These are phyloP conservation scores for Dioszegia hungarica DNA, from an alignment of 768 basidiomycete genomes.

Conservation along the genomic window DNA sequence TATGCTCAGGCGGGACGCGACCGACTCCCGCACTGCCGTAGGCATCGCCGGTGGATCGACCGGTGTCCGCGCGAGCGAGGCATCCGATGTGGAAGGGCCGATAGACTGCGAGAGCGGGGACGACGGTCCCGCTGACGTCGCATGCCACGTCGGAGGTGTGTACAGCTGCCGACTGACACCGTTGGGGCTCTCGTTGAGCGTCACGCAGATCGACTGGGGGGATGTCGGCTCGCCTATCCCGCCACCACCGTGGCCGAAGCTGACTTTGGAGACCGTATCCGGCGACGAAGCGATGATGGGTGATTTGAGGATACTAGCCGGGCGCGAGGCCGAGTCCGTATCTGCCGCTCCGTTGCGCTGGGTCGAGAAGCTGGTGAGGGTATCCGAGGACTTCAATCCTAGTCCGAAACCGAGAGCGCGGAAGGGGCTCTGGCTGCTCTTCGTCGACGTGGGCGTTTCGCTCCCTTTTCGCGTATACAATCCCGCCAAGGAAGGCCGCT, in stretches of 20 bases:
- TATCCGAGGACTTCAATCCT: background rate
- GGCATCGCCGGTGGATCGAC: background rate
- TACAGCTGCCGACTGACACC: background rate
- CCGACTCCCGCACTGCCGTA: too few species aligned
- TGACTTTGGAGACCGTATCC: background rate
- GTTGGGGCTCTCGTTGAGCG: background rate
- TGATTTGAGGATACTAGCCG: background rate
- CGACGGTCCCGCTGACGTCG: background rate
- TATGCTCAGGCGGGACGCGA: background rate
- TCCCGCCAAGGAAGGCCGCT: background rate
- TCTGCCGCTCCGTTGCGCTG: background rate
- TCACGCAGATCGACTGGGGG: too few species aligned
- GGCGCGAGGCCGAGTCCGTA: background rate
- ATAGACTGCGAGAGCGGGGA: background rate
- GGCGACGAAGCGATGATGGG: background rate
- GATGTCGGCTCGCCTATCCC: too few species aligned
- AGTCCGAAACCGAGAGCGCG: too few species aligned
- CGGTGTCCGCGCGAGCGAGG: background rate
- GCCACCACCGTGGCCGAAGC: background rate
- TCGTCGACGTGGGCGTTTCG: background rate
- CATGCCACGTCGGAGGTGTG: constrained; percentile 2
- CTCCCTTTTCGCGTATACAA: background rate
- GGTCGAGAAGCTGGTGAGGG: background rate
- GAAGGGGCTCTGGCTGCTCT: background rate
- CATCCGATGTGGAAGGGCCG: too few species aligned